Percentiles rank a stretch among this genome's conserved stretches.
Evolutionary conservation across 345 rosid species (phyloP).

Genomic region (Boechera stricta): DNA sequence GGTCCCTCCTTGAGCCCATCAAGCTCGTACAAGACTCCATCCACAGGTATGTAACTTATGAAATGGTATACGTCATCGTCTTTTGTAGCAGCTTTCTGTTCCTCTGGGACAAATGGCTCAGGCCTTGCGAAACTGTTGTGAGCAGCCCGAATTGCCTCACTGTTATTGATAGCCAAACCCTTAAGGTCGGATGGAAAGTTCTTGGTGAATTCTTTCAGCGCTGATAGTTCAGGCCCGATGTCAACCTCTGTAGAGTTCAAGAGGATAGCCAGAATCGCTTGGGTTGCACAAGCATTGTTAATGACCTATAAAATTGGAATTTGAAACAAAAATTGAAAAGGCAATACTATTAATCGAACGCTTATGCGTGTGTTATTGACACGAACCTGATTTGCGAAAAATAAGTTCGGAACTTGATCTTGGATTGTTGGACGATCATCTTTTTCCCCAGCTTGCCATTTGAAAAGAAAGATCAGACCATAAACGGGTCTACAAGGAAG

Average conservation of each 20-base stretch:
- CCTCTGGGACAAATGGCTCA: constrained; percentile 92
- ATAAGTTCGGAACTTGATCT: constrained; percentile 78
- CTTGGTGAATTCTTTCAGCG: constrained; percentile 85
- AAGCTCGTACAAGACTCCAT: constrained; percentile 92
- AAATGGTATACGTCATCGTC: constrained; percentile 98
- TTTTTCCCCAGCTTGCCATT: constrained; percentile 92
- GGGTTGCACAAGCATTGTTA: constrained; percentile 99
- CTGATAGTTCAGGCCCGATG: constrained; percentile 81
- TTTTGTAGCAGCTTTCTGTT: constrained; percentile 85
- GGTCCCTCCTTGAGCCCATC: constrained; percentile 99
- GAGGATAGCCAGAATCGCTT: constrained; percentile 91
- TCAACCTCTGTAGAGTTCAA: constrained; percentile 89
- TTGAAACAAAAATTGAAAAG: background rate
- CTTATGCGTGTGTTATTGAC: background rate
- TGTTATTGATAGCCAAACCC: constrained; percentile 95
- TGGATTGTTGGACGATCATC: constrained; percentile 85
- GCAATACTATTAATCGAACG: background rate
- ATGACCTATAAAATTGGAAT: constrained; percentile 61
- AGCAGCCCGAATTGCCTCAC: constrained; percentile 87
- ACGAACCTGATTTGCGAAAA: constrained; percentile 93
- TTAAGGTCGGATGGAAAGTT: constrained; percentile 93
- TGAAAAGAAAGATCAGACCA: constrained; percentile 96
- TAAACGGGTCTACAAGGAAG: constrained; percentile 75
- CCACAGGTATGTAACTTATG: constrained; percentile 90
- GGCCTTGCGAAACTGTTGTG: constrained; percentile 99